phyloP scores from a whole-genome alignment of 805 yeast species.

The Wickerhamomyces hampshirensis region DNA sequence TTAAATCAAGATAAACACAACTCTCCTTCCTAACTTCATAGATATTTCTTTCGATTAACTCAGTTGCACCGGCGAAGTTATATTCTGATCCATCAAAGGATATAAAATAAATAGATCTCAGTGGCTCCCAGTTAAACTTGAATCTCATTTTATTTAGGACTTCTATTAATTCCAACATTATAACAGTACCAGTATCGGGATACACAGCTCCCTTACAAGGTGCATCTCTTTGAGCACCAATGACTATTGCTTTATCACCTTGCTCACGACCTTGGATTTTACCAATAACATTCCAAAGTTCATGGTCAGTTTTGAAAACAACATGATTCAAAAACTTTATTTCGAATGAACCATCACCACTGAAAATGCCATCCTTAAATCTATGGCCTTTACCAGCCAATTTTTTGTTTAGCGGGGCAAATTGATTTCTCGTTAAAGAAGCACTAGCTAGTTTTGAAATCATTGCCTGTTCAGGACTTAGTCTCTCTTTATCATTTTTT shows the following conservation, averaged over 20 bases:
- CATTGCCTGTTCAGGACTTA: conserved; percentile 40
- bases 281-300: conserved; percentile 75
- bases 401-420: conserved; percentile 32
- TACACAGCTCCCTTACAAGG: conserved; percentile 68
- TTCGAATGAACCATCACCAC: conserved; percentile 21
- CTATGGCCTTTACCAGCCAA: conserved; percentile 15
- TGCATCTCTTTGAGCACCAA: conserved; percentile 83
- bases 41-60: conserved; percentile 58
- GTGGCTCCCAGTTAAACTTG: conserved; percentile 72
- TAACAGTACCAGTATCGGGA: conserved; percentile 70
- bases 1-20: conserved; percentile 67
- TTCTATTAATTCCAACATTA: conserved; percentile 66
- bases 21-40: conserved; percentile 54
- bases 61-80: conserved; percentile 81
- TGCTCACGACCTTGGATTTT: conserved; percentile 79
- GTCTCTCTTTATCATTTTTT: conserved; percentile 32
- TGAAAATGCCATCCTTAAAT: conserved; percentile 14
- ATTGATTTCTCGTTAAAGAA: conserved; percentile 76
- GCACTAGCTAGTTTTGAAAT: conserved; percentile 70
- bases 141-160: conserved; percentile 60
- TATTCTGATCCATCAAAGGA: conserved; percentile 82
- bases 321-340: conserved; percentile 20
- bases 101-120: conserved; percentile 74
- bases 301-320: conserved; percentile 41
- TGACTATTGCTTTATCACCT: conserved; percentile 60